Evolutionary conservation across 1,284 basidiomycete species (phyloP), one percentile per base, ranked within the genome.

Genomic region (Schizophyllum amplum): DNA sequence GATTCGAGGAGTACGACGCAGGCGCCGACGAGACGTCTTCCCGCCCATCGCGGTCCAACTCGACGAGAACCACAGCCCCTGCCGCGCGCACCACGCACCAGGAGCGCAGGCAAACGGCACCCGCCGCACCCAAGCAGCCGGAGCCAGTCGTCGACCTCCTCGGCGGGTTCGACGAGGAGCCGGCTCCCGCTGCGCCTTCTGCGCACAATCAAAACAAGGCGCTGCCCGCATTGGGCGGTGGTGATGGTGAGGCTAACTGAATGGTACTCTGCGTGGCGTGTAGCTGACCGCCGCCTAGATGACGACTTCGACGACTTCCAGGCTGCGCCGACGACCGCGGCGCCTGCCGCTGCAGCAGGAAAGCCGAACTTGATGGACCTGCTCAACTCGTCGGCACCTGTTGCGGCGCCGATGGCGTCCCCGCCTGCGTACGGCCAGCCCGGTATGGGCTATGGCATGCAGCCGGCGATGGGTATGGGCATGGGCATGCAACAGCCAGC

Each of bases 301-400:
- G 94, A 96, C 64, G 94, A 97, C 60, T 96, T 97, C 69, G 89
- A 86, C 60, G 94, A 95, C 69, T 97, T 96, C 78, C 87, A 94
- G 73, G 83, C 82, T 54, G 90, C 92, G 1, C 86, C 88, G 1
- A 71, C 68, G 24, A 56, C 63, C 6, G 27, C 61, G 6, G 56
- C 66, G 0, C 68, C 74, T 2, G 33, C 33, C 7, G 13, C 33
- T 9, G 33, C 33, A 42, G 33, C 66, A 15, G 61, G 68, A 46
- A 80, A 79, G 54, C 73, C 76, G 22, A 81, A 74, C 58, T 70
- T 84, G 52, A 78, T 81, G 77, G 77, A 79, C 56, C 74, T 84
- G 69, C 73, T 81, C 55, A 61, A 72, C 20, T 67, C 60, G 61
- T 58, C 57, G 67, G 64, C 33, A 59, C 53, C n/a, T 61, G 64